Evolutionary conservation across 306 rosid species (phyloP).

Genomic region (Cucurbita maxima): DNA sequence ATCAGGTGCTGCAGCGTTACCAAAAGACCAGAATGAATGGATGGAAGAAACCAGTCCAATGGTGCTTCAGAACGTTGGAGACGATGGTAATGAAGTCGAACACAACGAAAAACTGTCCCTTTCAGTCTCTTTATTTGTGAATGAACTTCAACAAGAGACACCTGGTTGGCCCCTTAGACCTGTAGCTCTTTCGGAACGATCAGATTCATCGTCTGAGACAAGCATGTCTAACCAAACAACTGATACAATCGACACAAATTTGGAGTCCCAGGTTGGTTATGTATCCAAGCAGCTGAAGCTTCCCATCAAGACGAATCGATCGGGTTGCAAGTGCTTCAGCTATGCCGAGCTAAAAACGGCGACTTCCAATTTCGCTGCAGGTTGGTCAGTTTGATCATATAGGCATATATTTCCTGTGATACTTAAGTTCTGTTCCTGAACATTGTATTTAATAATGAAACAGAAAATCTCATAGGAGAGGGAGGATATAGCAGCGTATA

Average conservation of each 20-base stretch:
- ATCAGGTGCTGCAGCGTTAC: conserved; percentile 16
- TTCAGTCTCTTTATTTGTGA: conserved; percentile 2
- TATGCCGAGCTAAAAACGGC: conserved; percentile 43
- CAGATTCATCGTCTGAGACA: neutral
- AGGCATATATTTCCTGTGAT: no score
- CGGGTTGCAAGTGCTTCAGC: conserved; percentile 43
- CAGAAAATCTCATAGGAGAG: conserved; percentile 78
- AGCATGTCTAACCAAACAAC: neutral
- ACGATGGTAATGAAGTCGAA: neutral
- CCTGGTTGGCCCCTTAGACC: conserved; percentile 5
- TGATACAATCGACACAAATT: neutral
- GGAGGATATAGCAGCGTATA: conserved; percentile 77
- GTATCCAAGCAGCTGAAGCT: conserved; percentile 7
- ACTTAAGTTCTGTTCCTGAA: neutral
- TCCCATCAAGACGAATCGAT: conserved; percentile 22
- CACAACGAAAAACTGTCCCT: neutral
- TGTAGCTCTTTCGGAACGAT: neutral
- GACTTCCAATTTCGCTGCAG: conserved; percentile 60
- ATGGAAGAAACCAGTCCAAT: neutral
- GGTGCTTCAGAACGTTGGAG: neutral
- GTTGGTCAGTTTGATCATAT: conserved; percentile 23
- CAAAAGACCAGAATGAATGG: neutral
- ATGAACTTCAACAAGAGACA: neutral
- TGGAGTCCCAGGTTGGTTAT: neutral
- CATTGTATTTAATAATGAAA: neutral